Conservation (phyloP, 2,329 filamentous ascomycete genomes). For the Botrytis sinoallii region DNA sequence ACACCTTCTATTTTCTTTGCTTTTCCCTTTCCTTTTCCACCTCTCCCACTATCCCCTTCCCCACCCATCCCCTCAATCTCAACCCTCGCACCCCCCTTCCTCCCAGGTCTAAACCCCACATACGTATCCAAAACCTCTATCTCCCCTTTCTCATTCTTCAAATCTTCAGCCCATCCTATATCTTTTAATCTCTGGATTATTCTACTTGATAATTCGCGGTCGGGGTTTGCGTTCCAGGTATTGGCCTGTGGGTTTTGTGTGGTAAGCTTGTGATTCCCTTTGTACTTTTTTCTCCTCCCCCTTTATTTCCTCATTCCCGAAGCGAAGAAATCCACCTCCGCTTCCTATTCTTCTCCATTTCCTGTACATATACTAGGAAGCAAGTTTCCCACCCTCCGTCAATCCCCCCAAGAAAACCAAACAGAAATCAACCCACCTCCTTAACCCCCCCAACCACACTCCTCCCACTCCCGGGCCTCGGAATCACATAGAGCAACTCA, state of each 20-base stretch:
- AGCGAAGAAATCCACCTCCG: not conserved
- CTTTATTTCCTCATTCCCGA: too few relatives aligned
- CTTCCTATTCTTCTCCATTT: not conserved
- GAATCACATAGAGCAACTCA: slow-evolving; percentile 41
- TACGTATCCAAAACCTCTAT: not conserved
- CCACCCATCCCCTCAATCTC: slow-evolving; percentile 27
- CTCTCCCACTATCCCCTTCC: not conserved
- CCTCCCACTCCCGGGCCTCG: slow-evolving; percentile 41
- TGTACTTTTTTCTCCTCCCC: too few relatives aligned
- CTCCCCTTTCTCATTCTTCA: not conserved
- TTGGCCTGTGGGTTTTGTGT: not conserved
- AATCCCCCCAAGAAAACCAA: not conserved
- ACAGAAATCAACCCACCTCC: slow-evolving; percentile 33
- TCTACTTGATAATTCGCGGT: not conserved
- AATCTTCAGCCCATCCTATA: not conserved
- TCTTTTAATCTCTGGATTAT: not conserved
- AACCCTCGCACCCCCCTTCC: not conserved
- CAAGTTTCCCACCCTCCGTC: too few relatives aligned
- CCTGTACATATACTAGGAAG: not conserved
- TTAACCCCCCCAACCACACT: slow-evolving; percentile 48
- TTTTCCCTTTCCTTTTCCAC: not conserved
- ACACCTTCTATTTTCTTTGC: slow-evolving; percentile 25
- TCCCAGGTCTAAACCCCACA: not conserved
- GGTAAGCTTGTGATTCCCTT: not conserved
- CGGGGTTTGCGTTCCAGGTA: not conserved